Evolutionary conservation across 2,329 filamentous ascomycete species (phyloP).

Genomic region (Hypoxylon sp.): DNA sequence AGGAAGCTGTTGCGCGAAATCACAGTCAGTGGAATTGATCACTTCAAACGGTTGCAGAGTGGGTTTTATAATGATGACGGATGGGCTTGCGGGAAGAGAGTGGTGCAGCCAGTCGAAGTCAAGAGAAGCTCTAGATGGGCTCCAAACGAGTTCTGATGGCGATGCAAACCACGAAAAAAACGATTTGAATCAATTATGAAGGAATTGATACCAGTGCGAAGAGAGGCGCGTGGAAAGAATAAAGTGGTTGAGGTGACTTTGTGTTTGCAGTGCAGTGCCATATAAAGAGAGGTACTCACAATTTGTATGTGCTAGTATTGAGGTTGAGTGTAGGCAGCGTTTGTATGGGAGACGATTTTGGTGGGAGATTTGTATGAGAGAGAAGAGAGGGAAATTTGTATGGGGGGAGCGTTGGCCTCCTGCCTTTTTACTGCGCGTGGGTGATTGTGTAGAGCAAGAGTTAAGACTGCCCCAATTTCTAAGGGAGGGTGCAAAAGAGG

Average conservation of each 20-base stretch:
- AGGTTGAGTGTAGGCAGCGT: constrained; percentile 59
- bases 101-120: constrained; percentile 21
- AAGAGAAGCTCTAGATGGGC: constrained; percentile 28
- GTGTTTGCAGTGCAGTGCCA: constrained; percentile 58
- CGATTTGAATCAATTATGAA: constrained; percentile 22
- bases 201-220: constrained; percentile 27
- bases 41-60: constrained; percentile 32
- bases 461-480: constrained; percentile 47
- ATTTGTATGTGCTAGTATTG: constrained; percentile 60
- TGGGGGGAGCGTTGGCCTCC: constrained; percentile 67
- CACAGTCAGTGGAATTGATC: constrained; percentile 50
- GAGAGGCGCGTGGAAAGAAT: constrained; percentile 18
- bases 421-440: constrained; percentile 77
- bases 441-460: constrained; percentile 67
- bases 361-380: constrained; percentile 74
- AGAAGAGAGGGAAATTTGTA: constrained; percentile 71
- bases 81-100: constrained; percentile 43
- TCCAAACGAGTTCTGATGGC: constrained; percentile 29
- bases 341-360: constrained; percentile 69
- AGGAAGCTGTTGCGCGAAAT: constrained; percentile 55
- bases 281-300: constrained; percentile 69
- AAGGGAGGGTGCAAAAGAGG: constrained; percentile 46
- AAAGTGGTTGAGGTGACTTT: constrained; percentile 58
- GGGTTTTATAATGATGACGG: constrained; percentile 44
- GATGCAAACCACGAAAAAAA: constrained; percentile 34